A percentile compares a stretch with the other conserved stretches of the same genome.
These are phyloP conservation scores for Arxiozyma slooffiae DNA, from an alignment of 1,139 yeast genomes.

Conservation along the genomic window DNA sequence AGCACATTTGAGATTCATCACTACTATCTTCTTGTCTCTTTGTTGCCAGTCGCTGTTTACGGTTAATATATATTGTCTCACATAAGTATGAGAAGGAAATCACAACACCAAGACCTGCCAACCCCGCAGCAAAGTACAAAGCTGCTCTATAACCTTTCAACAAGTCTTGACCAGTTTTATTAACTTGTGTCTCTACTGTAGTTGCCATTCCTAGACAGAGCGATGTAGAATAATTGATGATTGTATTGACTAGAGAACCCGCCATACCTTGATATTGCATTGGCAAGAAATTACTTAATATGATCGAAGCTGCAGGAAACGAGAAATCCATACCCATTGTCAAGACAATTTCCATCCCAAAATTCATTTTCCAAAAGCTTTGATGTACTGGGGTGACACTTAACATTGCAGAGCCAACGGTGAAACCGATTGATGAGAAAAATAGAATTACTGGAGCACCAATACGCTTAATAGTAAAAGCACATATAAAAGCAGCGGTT, in stretches of 20 bases:
- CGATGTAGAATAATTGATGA: conserved; percentile 46
- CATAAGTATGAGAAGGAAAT: conserved; percentile 10
- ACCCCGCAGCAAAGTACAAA: conserved; percentile 31
- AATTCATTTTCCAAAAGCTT: conserved; percentile 37
- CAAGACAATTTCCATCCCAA: conserved; percentile 42
- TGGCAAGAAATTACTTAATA: conserved; percentile 43
- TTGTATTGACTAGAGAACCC: conserved; percentile 47
- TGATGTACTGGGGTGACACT: conserved; percentile 42
- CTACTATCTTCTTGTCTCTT: neutral
- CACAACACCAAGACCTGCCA: conserved; percentile 18
- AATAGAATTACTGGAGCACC: conserved; percentile 40
- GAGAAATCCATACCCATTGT: conserved; percentile 54
- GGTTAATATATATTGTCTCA: conserved; percentile 10
- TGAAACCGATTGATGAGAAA: conserved; percentile 39
- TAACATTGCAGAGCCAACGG: conserved; percentile 41
- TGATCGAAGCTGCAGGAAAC: conserved; percentile 48
- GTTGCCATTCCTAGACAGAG: conserved; percentile 44
- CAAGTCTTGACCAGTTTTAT: conserved; percentile 20
- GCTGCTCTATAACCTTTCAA: conserved; percentile 39
- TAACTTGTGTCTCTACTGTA: conserved; percentile 38
- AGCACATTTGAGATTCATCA: neutral
- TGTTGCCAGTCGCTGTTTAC: conserved; percentile 2
- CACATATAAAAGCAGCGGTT: conserved; percentile 39
- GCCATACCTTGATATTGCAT: conserved; percentile 50
- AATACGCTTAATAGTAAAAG: conserved; percentile 34